Conservation (phyloP, 2,329 filamentous ascomycete genomes). For the Byssothecium circinans region DNA sequence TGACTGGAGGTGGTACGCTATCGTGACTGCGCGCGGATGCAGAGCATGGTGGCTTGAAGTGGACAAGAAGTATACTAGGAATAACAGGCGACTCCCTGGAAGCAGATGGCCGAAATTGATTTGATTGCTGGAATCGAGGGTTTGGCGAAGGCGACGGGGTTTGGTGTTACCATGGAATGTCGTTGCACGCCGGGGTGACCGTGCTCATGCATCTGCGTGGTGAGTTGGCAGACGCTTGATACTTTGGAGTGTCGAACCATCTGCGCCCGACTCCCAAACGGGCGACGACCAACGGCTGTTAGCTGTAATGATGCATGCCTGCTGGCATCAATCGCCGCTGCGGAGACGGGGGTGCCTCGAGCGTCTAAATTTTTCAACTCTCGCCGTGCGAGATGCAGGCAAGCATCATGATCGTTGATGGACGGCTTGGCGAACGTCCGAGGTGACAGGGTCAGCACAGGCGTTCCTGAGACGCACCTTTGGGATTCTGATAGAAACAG, state of each 20-base stretch:
- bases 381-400: conserved; percentile 14
- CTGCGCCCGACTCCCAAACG: conserved; percentile 37
- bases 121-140: conserved; percentile 43
- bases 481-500: conserved; percentile 1
- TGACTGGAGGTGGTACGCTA: conserved; percentile 42
- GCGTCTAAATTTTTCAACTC: conserved; percentile 20
- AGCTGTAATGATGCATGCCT: conserved; percentile 33
- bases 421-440: conserved; percentile 27
- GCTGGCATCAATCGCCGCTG: conserved; percentile 38
- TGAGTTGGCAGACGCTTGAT: conserved; percentile 45
- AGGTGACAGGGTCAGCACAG: conserved; percentile 17
- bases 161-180: conserved; percentile 40
- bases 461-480: conserved; percentile 21
- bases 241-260: conserved; percentile 36
- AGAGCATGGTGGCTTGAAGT: conserved; percentile 38
- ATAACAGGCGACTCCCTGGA: conserved; percentile 36
- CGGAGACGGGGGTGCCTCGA: conserved; percentile 29
- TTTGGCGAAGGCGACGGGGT: conserved; percentile 36
- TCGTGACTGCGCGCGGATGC: conserved; percentile 35
- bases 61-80: conserved; percentile 36
- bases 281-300: conserved; percentile 43
- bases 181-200: conserved; percentile 31
- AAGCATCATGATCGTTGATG: conserved; percentile 14
- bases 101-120: too few species aligned
- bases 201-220: conserved; percentile 40